These are phyloP conservation scores for Alternaria sp. DNA, from an alignment of 2,329 filamentous ascomycete species.

Conservation along the genomic window DNA sequence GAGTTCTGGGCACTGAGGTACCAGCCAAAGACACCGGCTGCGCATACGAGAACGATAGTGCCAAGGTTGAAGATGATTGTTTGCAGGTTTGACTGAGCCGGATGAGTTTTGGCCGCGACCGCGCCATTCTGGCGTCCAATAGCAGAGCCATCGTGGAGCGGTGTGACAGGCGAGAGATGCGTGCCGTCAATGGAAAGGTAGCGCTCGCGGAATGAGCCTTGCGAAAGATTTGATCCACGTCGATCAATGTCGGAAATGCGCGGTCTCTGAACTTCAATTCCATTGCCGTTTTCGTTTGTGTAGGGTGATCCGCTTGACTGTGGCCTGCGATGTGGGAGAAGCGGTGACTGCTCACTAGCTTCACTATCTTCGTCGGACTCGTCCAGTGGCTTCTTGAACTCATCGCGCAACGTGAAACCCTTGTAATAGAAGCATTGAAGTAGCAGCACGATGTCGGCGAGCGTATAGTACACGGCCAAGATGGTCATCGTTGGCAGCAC, in stretches of 20 bases:
- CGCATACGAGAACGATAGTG: slow-evolving; percentile 81
- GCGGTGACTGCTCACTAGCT: slow-evolving; percentile 48
- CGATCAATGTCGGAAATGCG: slow-evolving; percentile 51
- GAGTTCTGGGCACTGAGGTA: slow-evolving; percentile 65
- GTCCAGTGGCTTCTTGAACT: slow-evolving; percentile 37
- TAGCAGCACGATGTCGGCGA: slow-evolving; percentile 88
- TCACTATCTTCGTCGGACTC: slow-evolving; percentile 40
- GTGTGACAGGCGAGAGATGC: slow-evolving; percentile 82
- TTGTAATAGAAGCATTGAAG: slow-evolving; percentile 95
- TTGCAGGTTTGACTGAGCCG: slow-evolving; percentile 59
- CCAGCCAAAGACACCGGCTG: slow-evolving; percentile 86
- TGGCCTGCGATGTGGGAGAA: slow-evolving; percentile 43
- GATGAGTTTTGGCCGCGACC: slow-evolving; percentile 55
- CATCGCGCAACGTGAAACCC: slow-evolving; percentile 67
- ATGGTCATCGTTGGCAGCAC: slow-evolving; percentile 96
- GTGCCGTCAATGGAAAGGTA: slow-evolving; percentile 68
- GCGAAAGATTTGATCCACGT: slow-evolving; percentile 44
- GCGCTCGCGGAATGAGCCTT: slow-evolving; percentile 54
- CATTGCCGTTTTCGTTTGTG: slow-evolving; percentile 29
- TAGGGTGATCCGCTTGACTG: slow-evolving; percentile 35
- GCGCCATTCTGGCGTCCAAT: slow-evolving; percentile 41
- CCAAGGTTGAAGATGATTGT: slow-evolving; percentile 75
- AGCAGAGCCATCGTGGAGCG: slow-evolving; percentile 64
- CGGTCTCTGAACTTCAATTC: slow-evolving; percentile 34
- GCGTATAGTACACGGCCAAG: slow-evolving; percentile 90